A percentile compares a stretch with the other conserved stretches of the same genome.
Conservation (phyloP, 305 asterid genomes). For the Striga hermonthica region DNA sequence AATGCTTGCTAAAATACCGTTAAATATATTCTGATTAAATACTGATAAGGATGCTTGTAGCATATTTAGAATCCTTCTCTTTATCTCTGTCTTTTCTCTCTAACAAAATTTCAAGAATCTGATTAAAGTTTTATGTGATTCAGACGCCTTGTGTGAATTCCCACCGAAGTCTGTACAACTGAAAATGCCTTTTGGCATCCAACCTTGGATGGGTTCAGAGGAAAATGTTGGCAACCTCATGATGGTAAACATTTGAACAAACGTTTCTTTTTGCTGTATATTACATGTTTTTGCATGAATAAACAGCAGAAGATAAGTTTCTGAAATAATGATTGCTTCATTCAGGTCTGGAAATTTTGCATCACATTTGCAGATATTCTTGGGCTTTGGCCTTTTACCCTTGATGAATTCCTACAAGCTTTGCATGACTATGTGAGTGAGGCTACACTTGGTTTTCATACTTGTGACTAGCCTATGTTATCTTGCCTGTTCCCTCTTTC, state of each 20-base stretch:
- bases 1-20: not conserved
- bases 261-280: conserved; percentile 5
- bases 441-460: conserved; percentile 18
- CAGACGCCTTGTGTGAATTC: conserved; percentile 82
- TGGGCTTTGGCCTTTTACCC: conserved; percentile 95
- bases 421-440: conserved; percentile 88
- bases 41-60: no score
- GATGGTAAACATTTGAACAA: conserved; percentile 57
- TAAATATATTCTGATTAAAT: no score
- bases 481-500: no score
- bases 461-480: no score
- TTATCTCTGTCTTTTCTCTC: no score
- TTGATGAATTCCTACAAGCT: conserved; percentile 94
- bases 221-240: conserved; percentile 89
- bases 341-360: conserved; percentile 97
- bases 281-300: not conserved
- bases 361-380: conserved; percentile 92
- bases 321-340: conserved; percentile 27
- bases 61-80: no score
- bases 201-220: conserved; percentile 88
- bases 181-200: conserved; percentile 75
- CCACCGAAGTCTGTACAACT: conserved; percentile 81
- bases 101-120: not conserved
- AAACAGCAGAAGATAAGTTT: conserved; percentile 18
- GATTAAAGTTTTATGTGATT: conserved; percentile 30